Evolutionary conservation across 1,284 basidiomycete genomes (phyloP).

Genomic region (Trichosporon sp.): DNA sequence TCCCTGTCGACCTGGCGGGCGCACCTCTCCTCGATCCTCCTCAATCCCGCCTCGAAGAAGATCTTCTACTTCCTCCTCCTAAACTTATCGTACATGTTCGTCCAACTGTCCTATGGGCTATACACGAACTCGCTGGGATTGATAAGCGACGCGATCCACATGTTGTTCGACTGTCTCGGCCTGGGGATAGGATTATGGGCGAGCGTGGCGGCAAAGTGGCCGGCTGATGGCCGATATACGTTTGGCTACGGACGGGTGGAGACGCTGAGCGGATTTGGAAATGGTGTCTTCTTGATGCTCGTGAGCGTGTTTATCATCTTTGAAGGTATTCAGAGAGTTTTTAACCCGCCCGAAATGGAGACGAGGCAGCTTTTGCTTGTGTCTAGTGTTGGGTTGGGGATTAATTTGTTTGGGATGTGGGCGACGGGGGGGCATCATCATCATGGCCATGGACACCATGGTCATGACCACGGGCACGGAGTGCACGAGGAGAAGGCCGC

Average conservation of each 20-base stretch:
- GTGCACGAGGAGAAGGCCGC: slow-evolving; percentile 19
- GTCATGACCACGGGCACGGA: slow-evolving; percentile 52
- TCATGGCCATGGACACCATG: slow-evolving; percentile 54
- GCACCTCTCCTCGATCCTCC: slow-evolving; percentile 81
- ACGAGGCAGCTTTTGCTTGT: slow-evolving; percentile 88
- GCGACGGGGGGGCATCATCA: slow-evolving; percentile 95
- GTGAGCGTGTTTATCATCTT: slow-evolving; percentile 98
- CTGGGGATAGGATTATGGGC: slow-evolving; percentile 94
- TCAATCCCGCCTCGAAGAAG: slow-evolving; percentile 83
- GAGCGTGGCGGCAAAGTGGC: slow-evolving; percentile 96
- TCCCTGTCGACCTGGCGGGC: slow-evolving; percentile 49
- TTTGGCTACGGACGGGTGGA: slow-evolving; percentile 99
- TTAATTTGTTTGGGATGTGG: slow-evolving; percentile 98
- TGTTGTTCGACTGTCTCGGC: slow-evolving; percentile 99
- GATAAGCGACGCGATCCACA: slow-evolving; percentile 98
- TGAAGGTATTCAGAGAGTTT: slow-evolving; percentile 88
- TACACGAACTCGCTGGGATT: slow-evolving; percentile 96
- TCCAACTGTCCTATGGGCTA: slow-evolving; percentile 91
- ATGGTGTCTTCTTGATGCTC: slow-evolving; percentile 91
- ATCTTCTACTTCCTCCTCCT: slow-evolving; percentile 96
- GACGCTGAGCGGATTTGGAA: slow-evolving; percentile 95
- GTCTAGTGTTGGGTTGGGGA: slow-evolving; percentile 77
- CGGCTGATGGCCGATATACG: slow-evolving; percentile 87
- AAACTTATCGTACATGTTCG: slow-evolving; percentile 92
- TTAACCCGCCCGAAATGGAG: slow-evolving; percentile 98